A percentile compares a stretch with the other conserved stretches of the same genome.
These are phyloP conservation scores for Hirschioporus abietinus DNA, from an alignment of 768 basidiomycete species.

Conservation along the genomic window DNA sequence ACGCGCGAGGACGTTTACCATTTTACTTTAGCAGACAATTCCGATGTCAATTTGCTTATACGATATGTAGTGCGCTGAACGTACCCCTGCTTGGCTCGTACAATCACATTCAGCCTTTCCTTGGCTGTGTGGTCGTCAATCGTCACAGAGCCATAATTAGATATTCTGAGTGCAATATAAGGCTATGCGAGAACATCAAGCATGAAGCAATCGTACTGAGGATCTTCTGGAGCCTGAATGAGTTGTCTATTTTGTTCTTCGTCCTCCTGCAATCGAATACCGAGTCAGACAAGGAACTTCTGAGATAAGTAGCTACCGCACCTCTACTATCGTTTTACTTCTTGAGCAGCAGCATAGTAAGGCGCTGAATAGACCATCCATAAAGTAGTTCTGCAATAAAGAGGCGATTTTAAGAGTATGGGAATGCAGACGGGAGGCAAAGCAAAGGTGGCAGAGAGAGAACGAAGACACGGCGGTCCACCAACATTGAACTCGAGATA, in stretches of 20 bases:
- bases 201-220: slow-evolving; percentile 19
- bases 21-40: slow-evolving; percentile 40
- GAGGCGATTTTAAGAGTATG: background rate
- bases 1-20: slow-evolving; percentile 62
- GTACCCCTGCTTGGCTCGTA: slow-evolving; percentile 58
- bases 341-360: background rate
- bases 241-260: slow-evolving; percentile 28
- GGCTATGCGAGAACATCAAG: background rate
- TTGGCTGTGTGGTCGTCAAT: slow-evolving; percentile 46
- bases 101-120: slow-evolving; percentile 48
- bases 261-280: slow-evolving; percentile 15
- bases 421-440: background rate
- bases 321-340: background rate
- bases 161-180: background rate
- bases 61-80: slow-evolving; percentile 16
- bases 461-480: too few species aligned
- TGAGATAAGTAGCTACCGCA: background rate
- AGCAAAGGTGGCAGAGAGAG: background rate
- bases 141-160: slow-evolving; percentile 12
- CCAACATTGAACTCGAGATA: background rate
- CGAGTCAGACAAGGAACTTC: background rate
- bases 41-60: slow-evolving; percentile 4
- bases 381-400: background rate
- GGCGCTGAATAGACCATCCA: background rate
- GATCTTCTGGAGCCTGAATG: slow-evolving; percentile 25